Evolutionary conservation across 805 yeast genomes (phyloP), one percentile per base, ranked within the genome.

Genomic region (Candida coleopterorum): DNA sequence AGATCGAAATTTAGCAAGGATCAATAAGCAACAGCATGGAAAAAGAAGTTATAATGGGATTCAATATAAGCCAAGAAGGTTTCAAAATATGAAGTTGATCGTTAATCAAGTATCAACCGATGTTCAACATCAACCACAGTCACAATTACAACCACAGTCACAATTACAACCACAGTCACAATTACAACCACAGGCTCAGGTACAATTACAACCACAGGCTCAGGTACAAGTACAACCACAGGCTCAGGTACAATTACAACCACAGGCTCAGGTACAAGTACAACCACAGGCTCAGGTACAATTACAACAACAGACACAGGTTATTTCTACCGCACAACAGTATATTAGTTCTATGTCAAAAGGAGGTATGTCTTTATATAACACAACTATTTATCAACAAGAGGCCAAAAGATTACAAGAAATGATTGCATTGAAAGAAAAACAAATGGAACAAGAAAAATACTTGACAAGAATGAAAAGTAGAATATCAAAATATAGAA

Each of bases 311-410:
- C n/a, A n/a, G n/a, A n/a, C n/a, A n/a, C n/a, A n/a, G n/a, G n/a
- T n/a, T n/a, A n/a, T n/a, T n/a, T n/a, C n/a, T n/a, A n/a, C n/a
- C n/a, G n/a, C n/a, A n/a, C 27, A 23, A 17, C 34, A 29, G 29
- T 41, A 38, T 25, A 52, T 65, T 6, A 48, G 62, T 0, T 52
- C 56, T 7, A 53, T 53, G 15, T 57, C 67, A 2, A 48, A 54
- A 24, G 59, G 63, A 20, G 68, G 71, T 4, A 51, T 60, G 55
- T 52, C 65, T 11, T 46, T 70, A n/a, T 64, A 68, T 2, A 68
- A 58, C 38, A 53, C 60, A 24, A 52, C 49, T 6, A 42, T 65
- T 1, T 67, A 28, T 22, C 32, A 44, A n/a, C 23, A 45, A 26
- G 40, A 49, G 2, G 46, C 40, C n/a, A 53, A 52, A 14, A 51